phyloP scores from a whole-genome alignment of 805 yeast genomes.

The Scheffersomyces stipitis region DNA sequence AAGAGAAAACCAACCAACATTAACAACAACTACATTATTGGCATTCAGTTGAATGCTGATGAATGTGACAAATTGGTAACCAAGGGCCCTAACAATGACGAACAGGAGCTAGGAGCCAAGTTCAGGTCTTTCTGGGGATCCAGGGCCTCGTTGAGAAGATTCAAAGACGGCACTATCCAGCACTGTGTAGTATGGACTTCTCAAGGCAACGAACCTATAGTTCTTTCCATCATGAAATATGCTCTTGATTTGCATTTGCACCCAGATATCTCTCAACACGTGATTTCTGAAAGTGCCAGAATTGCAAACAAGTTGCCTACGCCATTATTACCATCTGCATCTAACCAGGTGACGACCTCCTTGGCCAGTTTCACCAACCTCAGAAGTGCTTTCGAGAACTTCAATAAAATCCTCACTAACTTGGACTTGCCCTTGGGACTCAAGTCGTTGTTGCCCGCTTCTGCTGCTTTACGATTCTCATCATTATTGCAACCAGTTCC shows the following conservation, averaged over 20 bases:
- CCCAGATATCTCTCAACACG: conserved; percentile 35
- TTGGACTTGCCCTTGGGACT: conserved; percentile 66
- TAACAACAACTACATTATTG: conserved; percentile 47
- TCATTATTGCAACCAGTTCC: conserved; percentile 81
- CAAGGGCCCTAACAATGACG: conserved; percentile 71
- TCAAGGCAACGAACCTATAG: conserved; percentile 55
- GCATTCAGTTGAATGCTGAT: conserved; percentile 65
- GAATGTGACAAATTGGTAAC: conserved; percentile 82
- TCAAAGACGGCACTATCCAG: conserved; percentile 86
- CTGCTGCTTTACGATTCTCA: conserved; percentile 73
- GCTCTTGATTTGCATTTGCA: conserved; percentile 64
- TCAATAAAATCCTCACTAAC: conserved; percentile 47
- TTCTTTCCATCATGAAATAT: conserved; percentile 62
- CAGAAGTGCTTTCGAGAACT: conserved; percentile 47
- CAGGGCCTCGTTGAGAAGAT: conserved; percentile 81
- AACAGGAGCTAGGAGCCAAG: conserved; percentile 51
- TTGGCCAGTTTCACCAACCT: conserved; percentile 28
- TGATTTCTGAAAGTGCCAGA: conserved; percentile 38
- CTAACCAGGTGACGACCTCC: conserved; percentile 47
- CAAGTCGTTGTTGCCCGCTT: conserved; percentile 70
- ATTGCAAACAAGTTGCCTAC: conserved; percentile 57
- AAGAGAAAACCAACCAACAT: conserved; percentile 53
- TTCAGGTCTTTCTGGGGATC: conserved; percentile 90
- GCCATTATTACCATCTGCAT: conserved; percentile 59
- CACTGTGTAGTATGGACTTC: conserved; percentile 89